These are phyloP conservation scores for Boletellus sp. DNA, from an alignment of 768 basidiomycete genomes.

Conservation along the genomic window DNA sequence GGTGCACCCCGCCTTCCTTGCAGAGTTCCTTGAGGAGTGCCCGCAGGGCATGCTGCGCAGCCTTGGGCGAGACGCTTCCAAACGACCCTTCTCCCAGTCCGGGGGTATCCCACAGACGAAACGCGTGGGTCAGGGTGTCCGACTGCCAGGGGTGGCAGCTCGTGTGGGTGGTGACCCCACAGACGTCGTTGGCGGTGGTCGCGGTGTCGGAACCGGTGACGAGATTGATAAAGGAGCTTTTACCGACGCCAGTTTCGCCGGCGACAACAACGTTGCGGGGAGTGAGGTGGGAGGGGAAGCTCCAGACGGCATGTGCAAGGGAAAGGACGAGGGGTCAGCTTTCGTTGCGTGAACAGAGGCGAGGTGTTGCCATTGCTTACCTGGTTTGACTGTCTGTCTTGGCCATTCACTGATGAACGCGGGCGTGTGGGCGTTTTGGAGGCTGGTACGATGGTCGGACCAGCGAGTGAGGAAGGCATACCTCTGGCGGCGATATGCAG, in stretches of 20 bases:
- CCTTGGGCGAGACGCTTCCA: conserved; percentile 20
- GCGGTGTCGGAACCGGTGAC: conserved; percentile 14
- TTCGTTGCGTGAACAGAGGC: neutral
- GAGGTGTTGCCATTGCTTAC: neutral
- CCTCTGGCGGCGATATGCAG: neutral
- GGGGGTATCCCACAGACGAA: conserved; percentile 25
- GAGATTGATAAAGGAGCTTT: conserved; percentile 27
- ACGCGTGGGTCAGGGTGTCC: conserved; percentile 13
- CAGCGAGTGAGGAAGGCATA: neutral
- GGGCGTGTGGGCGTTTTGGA: neutral
- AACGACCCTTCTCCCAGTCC: conserved; percentile 22
- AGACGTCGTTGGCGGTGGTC: conserved; percentile 18
- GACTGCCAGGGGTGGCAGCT: conserved; percentile 18
- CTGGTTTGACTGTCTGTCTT: conserved; percentile 5
- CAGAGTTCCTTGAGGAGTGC: conserved; percentile 16
- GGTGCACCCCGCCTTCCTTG: conserved; percentile 25
- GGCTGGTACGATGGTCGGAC: neutral
- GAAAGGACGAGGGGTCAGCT: no score
- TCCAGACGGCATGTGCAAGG: neutral
- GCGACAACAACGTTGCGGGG: conserved; percentile 21
- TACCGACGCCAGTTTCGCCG: conserved; percentile 26
- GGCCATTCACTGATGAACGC: conserved; percentile 4
- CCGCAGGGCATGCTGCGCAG: conserved; percentile 18
- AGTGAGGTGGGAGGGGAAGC: conserved; percentile 1
- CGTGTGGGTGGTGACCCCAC: conserved; percentile 19